Conservation (phyloP, 73 alveolate genomes). For the Paramecium sexaurelia region DNA sequence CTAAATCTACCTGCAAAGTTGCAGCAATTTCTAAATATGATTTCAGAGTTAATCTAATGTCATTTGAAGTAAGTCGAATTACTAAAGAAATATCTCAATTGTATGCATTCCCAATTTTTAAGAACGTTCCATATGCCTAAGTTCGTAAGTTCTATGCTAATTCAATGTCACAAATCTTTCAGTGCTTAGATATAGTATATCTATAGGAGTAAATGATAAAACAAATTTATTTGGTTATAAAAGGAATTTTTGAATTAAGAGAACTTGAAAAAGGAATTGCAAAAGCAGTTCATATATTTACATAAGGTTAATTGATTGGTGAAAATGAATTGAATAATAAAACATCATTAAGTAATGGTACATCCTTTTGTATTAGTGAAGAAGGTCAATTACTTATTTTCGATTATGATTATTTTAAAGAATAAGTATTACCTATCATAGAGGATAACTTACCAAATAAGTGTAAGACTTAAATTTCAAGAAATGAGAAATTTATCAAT, state of each 20-base stretch:
- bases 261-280: conserved; percentile 25
- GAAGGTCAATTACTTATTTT: conserved; percentile 15
- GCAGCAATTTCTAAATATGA: neutral
- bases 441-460: neutral
- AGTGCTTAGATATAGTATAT: conserved; percentile 3
- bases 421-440: neutral
- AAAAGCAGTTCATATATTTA: neutral
- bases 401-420: neutral
- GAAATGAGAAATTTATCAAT: neutral
- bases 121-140: neutral
- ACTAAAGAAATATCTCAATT: conserved; percentile 20
- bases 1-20: neutral
- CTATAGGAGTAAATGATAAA: neutral
- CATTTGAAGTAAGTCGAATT: conserved; percentile 3
- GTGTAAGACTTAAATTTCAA: neutral
- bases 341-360: neutral
- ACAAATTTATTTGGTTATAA: neutral
- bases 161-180: neutral
- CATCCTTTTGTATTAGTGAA: conserved; percentile 38
- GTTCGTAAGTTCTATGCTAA: conserved; percentile 33
- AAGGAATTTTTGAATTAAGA: conserved; percentile 44
- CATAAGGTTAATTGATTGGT: conserved; percentile 22
- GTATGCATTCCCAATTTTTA: conserved; percentile 6
- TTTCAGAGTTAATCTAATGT: conserved; percentile 25
- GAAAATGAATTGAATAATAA: neutral